phyloP scores from a whole-genome alignment of 1,284 basidiomycete species.

The Apiotrichum gamsii region DNA sequence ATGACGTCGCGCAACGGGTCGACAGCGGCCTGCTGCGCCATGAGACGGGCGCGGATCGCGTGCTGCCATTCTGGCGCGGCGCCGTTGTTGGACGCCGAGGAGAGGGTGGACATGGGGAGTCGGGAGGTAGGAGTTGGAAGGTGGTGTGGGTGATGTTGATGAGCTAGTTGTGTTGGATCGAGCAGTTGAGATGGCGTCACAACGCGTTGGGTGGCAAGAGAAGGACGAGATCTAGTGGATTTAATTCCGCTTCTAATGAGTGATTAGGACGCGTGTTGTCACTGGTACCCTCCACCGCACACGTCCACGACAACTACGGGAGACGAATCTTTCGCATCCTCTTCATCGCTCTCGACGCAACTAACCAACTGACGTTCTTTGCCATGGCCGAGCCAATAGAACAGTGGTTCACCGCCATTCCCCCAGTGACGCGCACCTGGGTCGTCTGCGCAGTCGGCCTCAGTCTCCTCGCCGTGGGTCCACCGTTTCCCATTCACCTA shows the following conservation, averaged over 20 bases:
- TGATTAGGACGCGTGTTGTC: too few relatives aligned
- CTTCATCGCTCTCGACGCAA: neutral
- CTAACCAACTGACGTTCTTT: neutral
- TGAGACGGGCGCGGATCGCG: conserved; percentile 58
- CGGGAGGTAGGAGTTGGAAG: neutral
- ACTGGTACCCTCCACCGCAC: neutral
- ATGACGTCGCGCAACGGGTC: conserved; percentile 68
- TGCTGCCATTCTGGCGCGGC: conserved; percentile 42
- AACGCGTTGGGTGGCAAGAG: too few relatives aligned
- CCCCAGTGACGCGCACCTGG: conserved; percentile 81
- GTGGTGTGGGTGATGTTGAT: neutral
- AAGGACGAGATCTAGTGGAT: too few relatives aligned
- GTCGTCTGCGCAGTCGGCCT: conserved; percentile 67
- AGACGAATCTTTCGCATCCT: too few relatives aligned
- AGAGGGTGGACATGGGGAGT: neutral
- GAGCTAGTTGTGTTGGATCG: neutral
- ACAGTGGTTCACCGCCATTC: conserved; percentile 70
- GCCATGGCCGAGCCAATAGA: conserved; percentile 35
- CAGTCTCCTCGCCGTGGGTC: conserved; percentile 73
- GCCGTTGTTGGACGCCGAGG: neutral
- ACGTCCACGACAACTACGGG: too few relatives aligned
- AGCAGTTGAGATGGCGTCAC: neutral
- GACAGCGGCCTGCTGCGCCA: conserved; percentile 60
- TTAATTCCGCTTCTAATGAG: too few relatives aligned
- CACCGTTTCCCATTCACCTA: too few relatives aligned